phyloP scores from a whole-genome alignment of 148 eudicot genomes.

The Arctostaphylos glauca region DNA sequence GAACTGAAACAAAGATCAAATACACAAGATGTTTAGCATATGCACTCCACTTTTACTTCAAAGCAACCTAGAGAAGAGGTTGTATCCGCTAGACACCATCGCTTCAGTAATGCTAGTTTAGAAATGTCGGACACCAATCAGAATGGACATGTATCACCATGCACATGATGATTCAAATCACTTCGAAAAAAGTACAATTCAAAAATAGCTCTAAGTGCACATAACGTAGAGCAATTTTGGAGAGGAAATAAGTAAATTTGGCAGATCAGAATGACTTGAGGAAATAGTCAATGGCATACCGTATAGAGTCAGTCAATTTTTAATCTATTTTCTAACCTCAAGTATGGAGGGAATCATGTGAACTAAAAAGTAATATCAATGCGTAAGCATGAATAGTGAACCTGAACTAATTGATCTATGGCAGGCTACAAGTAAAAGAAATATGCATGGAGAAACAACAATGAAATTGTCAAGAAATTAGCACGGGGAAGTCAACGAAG shows the following conservation, averaged over 20 bases:
- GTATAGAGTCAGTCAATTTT: no score
- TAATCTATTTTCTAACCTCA: no score
- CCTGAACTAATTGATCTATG: neutral
- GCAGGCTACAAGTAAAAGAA: neutral
- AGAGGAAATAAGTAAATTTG: neutral
- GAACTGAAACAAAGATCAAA: conserved; percentile 47
- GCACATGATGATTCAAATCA: neutral
- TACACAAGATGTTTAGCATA: neutral
- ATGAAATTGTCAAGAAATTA: neutral
- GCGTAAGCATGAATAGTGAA: neutral
- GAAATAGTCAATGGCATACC: neutral
- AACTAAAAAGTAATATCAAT: neutral
- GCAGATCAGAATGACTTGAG: neutral
- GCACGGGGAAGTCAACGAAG: neutral
- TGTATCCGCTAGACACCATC: neutral
- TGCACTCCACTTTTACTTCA: neutral
- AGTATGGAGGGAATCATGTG: neutral
- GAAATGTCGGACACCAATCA: neutral
- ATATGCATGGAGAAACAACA: neutral
- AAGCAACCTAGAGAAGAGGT: neutral
- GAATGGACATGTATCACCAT: neutral
- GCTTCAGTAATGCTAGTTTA: neutral
- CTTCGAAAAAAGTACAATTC: neutral
- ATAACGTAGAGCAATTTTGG: neutral
- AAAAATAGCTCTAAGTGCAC: no score